Conservation (phyloP, 176 grass and related monocot genomes). For the Miscanthus lutarioriparius region DNA sequence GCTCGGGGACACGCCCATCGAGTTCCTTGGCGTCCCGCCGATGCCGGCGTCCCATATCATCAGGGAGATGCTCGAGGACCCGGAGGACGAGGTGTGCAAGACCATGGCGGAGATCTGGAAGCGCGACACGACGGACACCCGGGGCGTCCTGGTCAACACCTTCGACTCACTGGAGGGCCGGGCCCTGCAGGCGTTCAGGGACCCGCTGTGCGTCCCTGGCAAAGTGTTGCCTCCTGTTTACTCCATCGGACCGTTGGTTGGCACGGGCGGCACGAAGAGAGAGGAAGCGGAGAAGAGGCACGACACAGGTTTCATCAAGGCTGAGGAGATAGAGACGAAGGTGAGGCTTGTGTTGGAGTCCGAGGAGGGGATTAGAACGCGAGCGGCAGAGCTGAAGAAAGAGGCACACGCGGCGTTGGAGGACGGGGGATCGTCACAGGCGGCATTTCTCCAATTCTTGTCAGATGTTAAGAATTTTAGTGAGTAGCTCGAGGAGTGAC, state of each 20-base stretch:
- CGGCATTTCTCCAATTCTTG: slow-evolving; percentile 24
- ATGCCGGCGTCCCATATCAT: slow-evolving; percentile 23
- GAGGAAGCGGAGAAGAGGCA: not conserved
- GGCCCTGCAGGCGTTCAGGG: slow-evolving; percentile 11
- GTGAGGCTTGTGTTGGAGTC: slow-evolving; percentile 34
- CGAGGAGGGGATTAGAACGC: slow-evolving; percentile 11
- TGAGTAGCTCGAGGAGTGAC: too few species aligned
- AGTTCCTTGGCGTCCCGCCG: not conserved
- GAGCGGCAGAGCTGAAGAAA: slow-evolving; percentile 8
- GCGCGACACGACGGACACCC: slow-evolving; percentile 8
- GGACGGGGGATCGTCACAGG: slow-evolving; percentile 29
- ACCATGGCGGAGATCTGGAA: not conserved
- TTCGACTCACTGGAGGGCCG: slow-evolving; percentile 6
- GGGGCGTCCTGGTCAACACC: not conserved
- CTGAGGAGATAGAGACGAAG: slow-evolving; percentile 43
- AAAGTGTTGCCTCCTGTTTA: not conserved
- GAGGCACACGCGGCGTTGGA: slow-evolving; percentile 6
- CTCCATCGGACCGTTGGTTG: not conserved
- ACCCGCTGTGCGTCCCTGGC: slow-evolving; percentile 1
- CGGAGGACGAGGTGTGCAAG: slow-evolving; percentile 14
- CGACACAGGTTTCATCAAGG: slow-evolving; percentile 14
- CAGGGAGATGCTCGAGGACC: not conserved
- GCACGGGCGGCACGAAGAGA: not conserved
- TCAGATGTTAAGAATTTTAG: not conserved
- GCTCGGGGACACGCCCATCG: slow-evolving; percentile 10